Percentiles rank a stretch among this genome's conserved stretches.
These are phyloP conservation scores for Clonostachys rosea DNA, from an alignment of 2,329 filamentous ascomycete species.

Conservation along the genomic window DNA sequence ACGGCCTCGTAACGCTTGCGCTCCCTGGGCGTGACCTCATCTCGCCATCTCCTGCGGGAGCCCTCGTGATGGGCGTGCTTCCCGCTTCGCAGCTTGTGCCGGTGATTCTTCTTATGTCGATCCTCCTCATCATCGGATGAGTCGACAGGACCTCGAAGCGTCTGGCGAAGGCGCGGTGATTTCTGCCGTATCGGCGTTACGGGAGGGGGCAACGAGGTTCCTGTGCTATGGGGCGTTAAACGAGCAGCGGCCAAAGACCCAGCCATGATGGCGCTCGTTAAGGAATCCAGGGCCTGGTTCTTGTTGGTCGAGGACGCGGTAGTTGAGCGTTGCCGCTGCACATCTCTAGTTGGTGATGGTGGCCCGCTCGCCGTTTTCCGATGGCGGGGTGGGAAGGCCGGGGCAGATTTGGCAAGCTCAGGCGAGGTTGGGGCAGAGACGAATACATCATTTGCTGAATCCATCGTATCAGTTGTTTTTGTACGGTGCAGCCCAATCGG, in stretches of 20 bases:
- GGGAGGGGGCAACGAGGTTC: slow-evolving; percentile 24
- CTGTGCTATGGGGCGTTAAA: slow-evolving; percentile 31
- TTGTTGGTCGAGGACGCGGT: slow-evolving; percentile 17
- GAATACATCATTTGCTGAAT: slow-evolving; percentile 11
- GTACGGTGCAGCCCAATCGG: slow-evolving; percentile 1
- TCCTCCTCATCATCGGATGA: slow-evolving; percentile 37
- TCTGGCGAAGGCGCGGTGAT: slow-evolving; percentile 56
- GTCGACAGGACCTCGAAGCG: slow-evolving; percentile 40
- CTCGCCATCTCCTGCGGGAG: slow-evolving; percentile 70
- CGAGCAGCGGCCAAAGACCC: slow-evolving; percentile 67
- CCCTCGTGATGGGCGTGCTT: slow-evolving; percentile 76
- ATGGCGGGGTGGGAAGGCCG: background rate
- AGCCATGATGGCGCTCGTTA: slow-evolving; percentile 72
- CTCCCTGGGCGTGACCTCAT: slow-evolving; percentile 66
- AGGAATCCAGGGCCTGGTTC: slow-evolving; percentile 54
- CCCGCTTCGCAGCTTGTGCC: slow-evolving; percentile 45
- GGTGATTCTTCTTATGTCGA: slow-evolving; percentile 38
- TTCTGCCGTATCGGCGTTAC: slow-evolving; percentile 35
- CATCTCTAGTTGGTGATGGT: slow-evolving; percentile 29
- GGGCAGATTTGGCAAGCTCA: background rate
- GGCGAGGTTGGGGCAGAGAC: slow-evolving; percentile 22
- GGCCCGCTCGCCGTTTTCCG: slow-evolving; percentile 16
- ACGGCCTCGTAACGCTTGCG: slow-evolving; percentile 79
- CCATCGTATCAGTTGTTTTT: slow-evolving; percentile 9
- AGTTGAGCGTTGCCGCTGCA: slow-evolving; percentile 13